phyloP scores from a whole-genome alignment of 1,284 basidiomycete species.

The Neotropicomus parvogracilis region DNA sequence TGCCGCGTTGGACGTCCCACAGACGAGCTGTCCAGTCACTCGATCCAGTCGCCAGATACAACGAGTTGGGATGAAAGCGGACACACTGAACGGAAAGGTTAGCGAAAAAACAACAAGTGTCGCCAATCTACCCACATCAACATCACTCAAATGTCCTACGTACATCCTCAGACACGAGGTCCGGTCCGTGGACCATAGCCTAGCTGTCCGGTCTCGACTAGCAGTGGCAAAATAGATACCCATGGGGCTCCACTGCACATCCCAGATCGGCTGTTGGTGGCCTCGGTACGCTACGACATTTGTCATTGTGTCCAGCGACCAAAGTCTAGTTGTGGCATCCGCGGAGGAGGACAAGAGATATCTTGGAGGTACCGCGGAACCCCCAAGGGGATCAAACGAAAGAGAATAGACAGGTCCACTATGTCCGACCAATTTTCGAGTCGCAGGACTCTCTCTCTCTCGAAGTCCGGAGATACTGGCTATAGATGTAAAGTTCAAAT shows the following conservation, averaged over 20 bases:
- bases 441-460: slow-evolving; percentile 77
- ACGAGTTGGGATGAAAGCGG: slow-evolving; percentile 94
- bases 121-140: slow-evolving; percentile 70
- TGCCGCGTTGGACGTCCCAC: slow-evolving; percentile 98
- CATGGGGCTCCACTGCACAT: slow-evolving; percentile 96
- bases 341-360: slow-evolving; percentile 92
- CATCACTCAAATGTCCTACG: slow-evolving; percentile 94
- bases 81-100: slow-evolving; percentile 65
- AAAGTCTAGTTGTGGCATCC: slow-evolving; percentile 87
- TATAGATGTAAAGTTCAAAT: slow-evolving; percentile 30
- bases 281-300: slow-evolving; percentile 94
- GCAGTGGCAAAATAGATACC: slow-evolving; percentile 98
- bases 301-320: slow-evolving; percentile 94
- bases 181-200: slow-evolving; percentile 95
- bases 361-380: slow-evolving; percentile 81
- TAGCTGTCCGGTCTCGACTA: slow-evolving; percentile 90
- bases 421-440: slow-evolving; percentile 93
- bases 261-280: slow-evolving; percentile 98
- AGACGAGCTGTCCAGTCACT: slow-evolving; percentile 93
- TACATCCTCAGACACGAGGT: slow-evolving; percentile 88
- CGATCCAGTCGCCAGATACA: slow-evolving; percentile 96
- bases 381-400: slow-evolving; percentile 88
- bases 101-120: slow-evolving; percentile 9
- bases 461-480: slow-evolving; percentile 60
- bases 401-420: slow-evolving; percentile 95